Base-by-base conservation (phyloP, 1,284 basidiomycete species). In the Ganoderma lucidum region DNA sequence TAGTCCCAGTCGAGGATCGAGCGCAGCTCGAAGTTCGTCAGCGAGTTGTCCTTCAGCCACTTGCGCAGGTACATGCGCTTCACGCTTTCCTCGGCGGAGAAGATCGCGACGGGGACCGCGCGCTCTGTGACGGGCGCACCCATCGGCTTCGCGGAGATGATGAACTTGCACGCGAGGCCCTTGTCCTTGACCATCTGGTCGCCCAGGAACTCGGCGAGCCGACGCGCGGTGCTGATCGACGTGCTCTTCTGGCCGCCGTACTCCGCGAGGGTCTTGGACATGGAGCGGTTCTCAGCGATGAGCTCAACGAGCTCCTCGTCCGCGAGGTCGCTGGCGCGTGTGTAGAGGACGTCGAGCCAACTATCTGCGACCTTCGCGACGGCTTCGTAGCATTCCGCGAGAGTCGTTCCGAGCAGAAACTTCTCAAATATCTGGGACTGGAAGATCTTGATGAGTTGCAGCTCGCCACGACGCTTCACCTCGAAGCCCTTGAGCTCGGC, bases 131-230 rank as follows among this genome's bases (percentile, higher is more conserved):
- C 96, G 0, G 98, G 97, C 0, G 97, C 95, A 14, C 97, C 97
- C 59, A 90, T 86, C 2, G 98, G 98, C 78, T 95, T 96, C 30
- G 93, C 93, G 32, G 97, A 99, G 76, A 99, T 98, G 85, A 99
- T 97, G 81, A 99, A 99, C 77, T 97, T 97, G 87, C 98, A 99
- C 1, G 98, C 96, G 15, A 99, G 89, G 67, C 98, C 98, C 80
- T 99, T 99, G 84, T 99, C 97, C 82, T 99, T 99, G 77, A 99
- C 96, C 97, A 99, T 99, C 78, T 98, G 96, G 76, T 97, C 93
- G 32, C 98, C 98, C 66, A 99, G 83, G 83, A 99, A 99, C 81
- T 99, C 98, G 3, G 98, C 97, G 10, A 99, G 86, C 72, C 98
- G 93, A 72, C 90, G 91, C 1, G 98, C 98, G 0, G 98, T 99